phyloP scores from a whole-genome alignment of 2,329 filamentous ascomycete species.

The Cytospora leucostoma region DNA sequence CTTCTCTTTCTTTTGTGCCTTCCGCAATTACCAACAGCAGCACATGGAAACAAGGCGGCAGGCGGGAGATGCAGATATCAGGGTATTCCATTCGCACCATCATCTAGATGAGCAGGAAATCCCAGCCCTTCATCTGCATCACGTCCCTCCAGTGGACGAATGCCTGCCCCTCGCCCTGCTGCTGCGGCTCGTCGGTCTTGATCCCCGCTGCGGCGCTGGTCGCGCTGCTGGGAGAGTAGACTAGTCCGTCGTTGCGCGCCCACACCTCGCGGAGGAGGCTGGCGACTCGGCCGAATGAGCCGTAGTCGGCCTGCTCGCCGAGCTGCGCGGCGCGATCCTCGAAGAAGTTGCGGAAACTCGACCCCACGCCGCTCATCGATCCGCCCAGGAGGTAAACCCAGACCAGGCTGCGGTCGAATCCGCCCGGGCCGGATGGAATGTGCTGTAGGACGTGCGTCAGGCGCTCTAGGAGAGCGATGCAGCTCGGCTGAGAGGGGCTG shows the following conservation, averaged over 20 bases:
- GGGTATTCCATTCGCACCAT: conserved; percentile 24
- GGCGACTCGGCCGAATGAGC: conserved; percentile 82
- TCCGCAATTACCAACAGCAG: conserved; percentile 26
- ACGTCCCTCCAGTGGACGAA: conserved; percentile 93
- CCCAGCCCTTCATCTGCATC: conserved; percentile 89
- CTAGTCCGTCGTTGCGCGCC: conserved; percentile 66
- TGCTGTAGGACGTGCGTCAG: conserved; percentile 75
- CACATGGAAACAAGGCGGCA: conserved; percentile 25
- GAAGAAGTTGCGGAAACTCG: conserved; percentile 76
- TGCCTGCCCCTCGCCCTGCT: conserved; percentile 33
- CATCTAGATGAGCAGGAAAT: conserved; percentile 80
- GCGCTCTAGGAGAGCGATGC: conserved; percentile 74
- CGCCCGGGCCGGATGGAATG: conserved; percentile 78
- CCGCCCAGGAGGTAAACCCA: conserved; percentile 94
- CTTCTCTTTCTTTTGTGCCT: conserved; percentile 20
- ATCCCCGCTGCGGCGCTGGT: conserved; percentile 40
- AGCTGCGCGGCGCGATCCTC: conserved; percentile 72
- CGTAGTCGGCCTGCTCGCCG: conserved; percentile 75
- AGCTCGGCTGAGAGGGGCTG: conserved; percentile 72
- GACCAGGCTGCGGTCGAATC: conserved; percentile 86
- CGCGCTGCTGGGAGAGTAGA: conserved; percentile 40
- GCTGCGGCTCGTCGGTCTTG: conserved; percentile 36
- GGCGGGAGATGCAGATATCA: conserved; percentile 23
- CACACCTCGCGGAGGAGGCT: conserved; percentile 82
- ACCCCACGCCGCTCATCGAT: conserved; percentile 70